Conservation (phyloP, 1,139 yeast species). For the Yamadazyma diddensiae region DNA sequence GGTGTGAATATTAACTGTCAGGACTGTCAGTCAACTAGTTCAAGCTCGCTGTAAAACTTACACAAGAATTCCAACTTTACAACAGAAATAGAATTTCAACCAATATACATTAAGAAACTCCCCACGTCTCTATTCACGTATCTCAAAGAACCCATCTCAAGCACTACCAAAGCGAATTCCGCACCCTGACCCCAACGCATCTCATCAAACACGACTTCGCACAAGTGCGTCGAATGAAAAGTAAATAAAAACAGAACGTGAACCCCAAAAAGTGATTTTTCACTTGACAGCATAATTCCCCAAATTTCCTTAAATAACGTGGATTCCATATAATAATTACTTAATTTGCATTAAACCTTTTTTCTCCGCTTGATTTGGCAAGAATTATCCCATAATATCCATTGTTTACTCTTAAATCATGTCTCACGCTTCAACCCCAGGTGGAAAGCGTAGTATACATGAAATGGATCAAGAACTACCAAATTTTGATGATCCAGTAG, state of each 20-base stretch:
- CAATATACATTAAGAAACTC: no score
- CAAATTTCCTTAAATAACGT: no score
- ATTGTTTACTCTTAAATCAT: slow-evolving; percentile 7
- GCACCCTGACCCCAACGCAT: neutral
- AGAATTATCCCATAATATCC: neutral
- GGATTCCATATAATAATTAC: no score
- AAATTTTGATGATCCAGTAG: slow-evolving; percentile 48
- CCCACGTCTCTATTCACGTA: no score
- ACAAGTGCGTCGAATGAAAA: slow-evolving; percentile 14
- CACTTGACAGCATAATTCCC: neutral
- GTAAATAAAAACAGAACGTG: slow-evolving; percentile 12
- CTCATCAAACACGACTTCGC: neutral
- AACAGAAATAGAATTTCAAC: no score
- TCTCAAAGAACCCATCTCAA: no score
- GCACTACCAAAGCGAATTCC: no score
- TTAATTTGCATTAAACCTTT: no score
- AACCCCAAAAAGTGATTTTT: neutral
- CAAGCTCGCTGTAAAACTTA: no score
- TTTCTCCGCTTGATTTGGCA: neutral
- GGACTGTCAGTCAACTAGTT: no score
- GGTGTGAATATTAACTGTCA: no score
- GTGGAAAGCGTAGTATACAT: slow-evolving; percentile 25
- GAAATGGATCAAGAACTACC: slow-evolving; percentile 27
- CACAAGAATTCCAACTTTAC: no score
- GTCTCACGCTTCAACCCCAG: slow-evolving; percentile 27